Evolutionary conservation across 1,284 basidiomycete species (phyloP).

Genomic region (Marasmius sp.): DNA sequence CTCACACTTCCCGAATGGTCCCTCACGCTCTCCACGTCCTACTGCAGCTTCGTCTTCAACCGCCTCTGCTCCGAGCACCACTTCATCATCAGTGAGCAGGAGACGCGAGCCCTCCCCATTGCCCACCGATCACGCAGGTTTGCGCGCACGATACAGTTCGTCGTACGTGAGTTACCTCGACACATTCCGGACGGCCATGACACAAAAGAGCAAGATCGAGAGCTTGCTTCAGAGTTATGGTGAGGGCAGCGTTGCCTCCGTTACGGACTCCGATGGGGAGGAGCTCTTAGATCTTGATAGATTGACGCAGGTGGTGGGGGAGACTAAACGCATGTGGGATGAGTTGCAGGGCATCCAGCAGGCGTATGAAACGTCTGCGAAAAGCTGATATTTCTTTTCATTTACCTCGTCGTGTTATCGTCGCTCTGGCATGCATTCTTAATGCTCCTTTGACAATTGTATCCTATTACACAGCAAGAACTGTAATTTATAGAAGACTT

Average conservation of each 20-base stretch:
- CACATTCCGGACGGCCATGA: conserved; percentile 43
- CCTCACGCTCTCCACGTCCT: conserved; percentile 19
- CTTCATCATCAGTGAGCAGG: neutral
- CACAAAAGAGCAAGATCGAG: conserved; percentile 49
- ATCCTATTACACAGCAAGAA: neutral
- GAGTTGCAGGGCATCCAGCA: conserved; percentile 49
- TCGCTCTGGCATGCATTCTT: neutral
- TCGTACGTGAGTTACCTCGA: conserved; percentile 51
- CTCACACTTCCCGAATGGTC: conserved; percentile 2
- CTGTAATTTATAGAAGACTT: neutral
- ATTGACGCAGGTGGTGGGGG: conserved; percentile 40
- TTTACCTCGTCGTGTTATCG: neutral
- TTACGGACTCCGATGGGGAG: conserved; percentile 47
- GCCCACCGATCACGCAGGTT: conserved; percentile 39
- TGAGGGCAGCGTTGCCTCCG: conserved; percentile 31
- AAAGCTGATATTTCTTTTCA: neutral
- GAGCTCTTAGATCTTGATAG: conserved; percentile 57
- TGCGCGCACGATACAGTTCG: conserved; percentile 51
- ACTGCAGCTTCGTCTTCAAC: conserved; percentile 6
- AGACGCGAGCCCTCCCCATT: conserved; percentile 34
- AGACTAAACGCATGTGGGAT: conserved; percentile 40
- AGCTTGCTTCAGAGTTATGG: conserved; percentile 34
- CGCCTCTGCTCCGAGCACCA: neutral
- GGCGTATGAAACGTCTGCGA: conserved; percentile 23
- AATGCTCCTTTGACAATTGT: neutral